A percentile compares a stretch with the other conserved stretches of the same genome.
Conservation (phyloP, 352 stramenopile species). For the Aphanomyces euteiches region DNA sequence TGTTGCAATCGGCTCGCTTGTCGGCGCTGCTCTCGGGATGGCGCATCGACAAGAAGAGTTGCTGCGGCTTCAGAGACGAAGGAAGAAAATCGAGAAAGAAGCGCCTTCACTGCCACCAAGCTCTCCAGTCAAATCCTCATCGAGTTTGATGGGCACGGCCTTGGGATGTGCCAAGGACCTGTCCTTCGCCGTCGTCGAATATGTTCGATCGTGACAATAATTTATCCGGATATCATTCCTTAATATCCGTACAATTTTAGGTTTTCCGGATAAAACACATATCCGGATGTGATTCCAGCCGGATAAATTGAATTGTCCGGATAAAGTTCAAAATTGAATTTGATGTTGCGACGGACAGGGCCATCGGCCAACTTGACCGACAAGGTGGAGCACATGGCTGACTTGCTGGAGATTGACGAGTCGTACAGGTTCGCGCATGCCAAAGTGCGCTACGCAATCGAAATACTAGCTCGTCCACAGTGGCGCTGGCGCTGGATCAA, state of each 20-base stretch:
- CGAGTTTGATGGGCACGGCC: not conserved
- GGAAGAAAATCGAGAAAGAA: not conserved
- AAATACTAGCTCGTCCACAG: not conserved
- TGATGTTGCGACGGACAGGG: not conserved
- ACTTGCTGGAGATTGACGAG: not conserved
- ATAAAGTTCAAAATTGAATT: not conserved
- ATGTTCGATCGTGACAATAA: not conserved
- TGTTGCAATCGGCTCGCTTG: not conserved
- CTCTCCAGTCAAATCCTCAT: not conserved
- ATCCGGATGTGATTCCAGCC: no score
- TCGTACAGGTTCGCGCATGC: not conserved
- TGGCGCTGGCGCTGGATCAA: not conserved
- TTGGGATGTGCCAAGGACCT: constrained; percentile 9
- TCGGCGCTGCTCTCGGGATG: not conserved
- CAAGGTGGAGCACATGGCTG: not conserved
- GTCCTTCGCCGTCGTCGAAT: not conserved
- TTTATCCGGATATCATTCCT: no score
- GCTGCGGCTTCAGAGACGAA: not conserved
- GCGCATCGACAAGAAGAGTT: constrained; percentile 5
- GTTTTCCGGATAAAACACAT: no score
- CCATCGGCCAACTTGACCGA: not conserved
- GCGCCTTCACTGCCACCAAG: no score
- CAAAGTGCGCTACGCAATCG: not conserved
- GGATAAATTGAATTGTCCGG: no score
- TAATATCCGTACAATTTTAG: no score